Conservation (phyloP, 2,329 filamentous ascomycete species). For the Aciculosporium take region DNA sequence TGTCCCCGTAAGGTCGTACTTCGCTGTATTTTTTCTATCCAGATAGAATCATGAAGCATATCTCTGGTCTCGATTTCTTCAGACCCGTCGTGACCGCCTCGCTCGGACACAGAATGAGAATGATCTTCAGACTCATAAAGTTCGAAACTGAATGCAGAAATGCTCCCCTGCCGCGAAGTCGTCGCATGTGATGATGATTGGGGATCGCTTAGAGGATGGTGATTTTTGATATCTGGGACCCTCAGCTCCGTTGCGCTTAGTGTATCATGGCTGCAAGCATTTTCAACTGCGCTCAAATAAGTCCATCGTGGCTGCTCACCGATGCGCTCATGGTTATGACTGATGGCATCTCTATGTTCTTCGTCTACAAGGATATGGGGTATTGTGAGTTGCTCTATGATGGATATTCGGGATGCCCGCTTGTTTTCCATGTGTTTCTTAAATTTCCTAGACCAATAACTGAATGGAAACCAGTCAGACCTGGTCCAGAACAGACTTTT, state of each 20-base stretch:
- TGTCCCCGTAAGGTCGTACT: slow-evolving; percentile 58
- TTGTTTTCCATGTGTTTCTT: slow-evolving; percentile 60
- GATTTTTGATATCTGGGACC: slow-evolving; percentile 15
- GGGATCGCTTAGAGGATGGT: slow-evolving; percentile 41
- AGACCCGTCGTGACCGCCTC: slow-evolving; percentile 49
- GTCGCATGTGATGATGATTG: slow-evolving; percentile 29
- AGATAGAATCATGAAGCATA: slow-evolving; percentile 76
- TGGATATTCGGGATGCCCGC: slow-evolving; percentile 60
- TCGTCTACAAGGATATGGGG: slow-evolving; percentile 87
- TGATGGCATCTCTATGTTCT: slow-evolving; percentile 36
- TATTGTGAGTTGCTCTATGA: slow-evolving; percentile 64
- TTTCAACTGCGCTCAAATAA: slow-evolving; percentile 8
- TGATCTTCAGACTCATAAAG: slow-evolving; percentile 30
- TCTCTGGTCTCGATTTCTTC: slow-evolving; percentile 67
- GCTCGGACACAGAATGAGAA: slow-evolving; percentile 18
- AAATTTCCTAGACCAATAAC: slow-evolving; percentile 75
- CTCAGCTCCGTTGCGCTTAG: slow-evolving; percentile 27
- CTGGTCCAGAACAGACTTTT: background rate
- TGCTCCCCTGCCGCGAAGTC: slow-evolving; percentile 26
- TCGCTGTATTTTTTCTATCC: slow-evolving; percentile 82
- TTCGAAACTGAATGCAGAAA: slow-evolving; percentile 46
- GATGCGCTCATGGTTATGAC: background rate
- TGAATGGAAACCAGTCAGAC: slow-evolving; percentile 12
- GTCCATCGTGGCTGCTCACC: slow-evolving; percentile 6
- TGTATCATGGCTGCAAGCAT: background rate